These are phyloP conservation scores for Lichtheimia ornata DNA, from an alignment of 371 early-diverging fungal genomes.

Conservation along the genomic window DNA sequence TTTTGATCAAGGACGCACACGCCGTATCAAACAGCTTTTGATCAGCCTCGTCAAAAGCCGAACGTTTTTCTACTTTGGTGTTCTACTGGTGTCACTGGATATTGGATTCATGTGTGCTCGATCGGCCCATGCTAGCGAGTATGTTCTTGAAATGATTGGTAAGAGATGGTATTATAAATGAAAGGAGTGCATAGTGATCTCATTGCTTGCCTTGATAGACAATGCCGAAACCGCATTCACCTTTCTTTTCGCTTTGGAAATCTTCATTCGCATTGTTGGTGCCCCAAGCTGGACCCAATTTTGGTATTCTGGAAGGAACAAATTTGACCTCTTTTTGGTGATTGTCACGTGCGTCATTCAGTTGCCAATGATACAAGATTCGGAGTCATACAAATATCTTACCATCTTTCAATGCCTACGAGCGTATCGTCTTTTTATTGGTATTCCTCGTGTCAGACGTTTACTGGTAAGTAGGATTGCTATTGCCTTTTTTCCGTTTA, in stretches of 20 bases:
- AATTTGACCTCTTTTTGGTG: slow-evolving; percentile 52
- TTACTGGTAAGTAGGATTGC: slow-evolving; percentile 37
- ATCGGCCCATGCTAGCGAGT: slow-evolving; percentile 42
- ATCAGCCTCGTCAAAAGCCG: slow-evolving; percentile 44
- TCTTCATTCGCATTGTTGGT: slow-evolving; percentile 51
- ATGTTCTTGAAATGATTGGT: slow-evolving; percentile 37
- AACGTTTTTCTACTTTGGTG: slow-evolving; percentile 50
- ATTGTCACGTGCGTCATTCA: slow-evolving; percentile 56
- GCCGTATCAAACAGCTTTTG: slow-evolving; percentile 35
- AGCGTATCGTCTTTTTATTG: slow-evolving; percentile 54
- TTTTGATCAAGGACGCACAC: slow-evolving; percentile 28
- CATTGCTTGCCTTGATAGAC: slow-evolving; percentile 13
- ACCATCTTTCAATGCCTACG: slow-evolving; percentile 58
- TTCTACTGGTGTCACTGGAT: slow-evolving; percentile 49
- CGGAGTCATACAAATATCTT: slow-evolving; percentile 51
- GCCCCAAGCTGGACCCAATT: slow-evolving; percentile 49
- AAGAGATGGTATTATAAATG: not conserved
- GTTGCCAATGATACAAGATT: slow-evolving; percentile 53
- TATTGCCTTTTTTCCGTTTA: too few relatives aligned
- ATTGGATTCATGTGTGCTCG: slow-evolving; percentile 55
- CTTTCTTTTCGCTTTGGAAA: slow-evolving; percentile 52
- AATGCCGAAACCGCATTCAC: slow-evolving; percentile 56
- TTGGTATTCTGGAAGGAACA: slow-evolving; percentile 49
- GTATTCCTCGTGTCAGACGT: slow-evolving; percentile 54
- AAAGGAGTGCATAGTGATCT: slow-evolving; percentile 5